phyloP scores from a whole-genome alignment of 208 protist genomes.

The Crithidia fasciculata region DNA sequence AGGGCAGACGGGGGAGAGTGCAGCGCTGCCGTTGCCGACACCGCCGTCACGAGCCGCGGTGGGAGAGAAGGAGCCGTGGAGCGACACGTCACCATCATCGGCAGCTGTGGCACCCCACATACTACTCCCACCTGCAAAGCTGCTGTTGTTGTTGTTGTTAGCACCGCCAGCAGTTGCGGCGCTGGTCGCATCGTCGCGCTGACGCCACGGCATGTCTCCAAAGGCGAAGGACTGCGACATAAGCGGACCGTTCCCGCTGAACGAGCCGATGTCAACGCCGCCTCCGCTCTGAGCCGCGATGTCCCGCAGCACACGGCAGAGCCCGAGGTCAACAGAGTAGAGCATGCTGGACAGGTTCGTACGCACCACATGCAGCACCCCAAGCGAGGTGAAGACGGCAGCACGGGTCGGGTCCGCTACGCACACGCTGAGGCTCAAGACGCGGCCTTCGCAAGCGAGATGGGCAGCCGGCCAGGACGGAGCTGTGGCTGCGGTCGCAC shows the following conservation, averaged over 20 bases:
- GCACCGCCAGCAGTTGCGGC: no score
- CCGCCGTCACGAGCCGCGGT: background rate
- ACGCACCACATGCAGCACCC: constrained; percentile 17
- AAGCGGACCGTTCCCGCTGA: no score
- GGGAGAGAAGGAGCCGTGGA: background rate
- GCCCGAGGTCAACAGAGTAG: constrained; percentile 21
- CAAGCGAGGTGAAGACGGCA: constrained; percentile 21
- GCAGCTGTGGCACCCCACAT: background rate
- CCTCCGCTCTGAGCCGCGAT: background rate
- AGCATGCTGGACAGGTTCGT: constrained; percentile 17
- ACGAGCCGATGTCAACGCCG: background rate
- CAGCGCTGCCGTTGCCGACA: background rate
- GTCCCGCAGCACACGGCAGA: constrained; percentile 14
- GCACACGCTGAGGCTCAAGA: constrained; percentile 19
- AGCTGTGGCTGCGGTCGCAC: background rate
- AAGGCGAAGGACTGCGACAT: constrained; percentile 19
- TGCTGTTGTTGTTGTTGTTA: background rate
- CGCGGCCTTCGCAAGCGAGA: background rate
- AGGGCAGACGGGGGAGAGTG: background rate
- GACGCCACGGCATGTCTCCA: constrained; percentile 13
- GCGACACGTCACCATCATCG: background rate
- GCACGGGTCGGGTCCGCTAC: constrained; percentile 18
- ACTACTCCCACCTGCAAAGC: background rate
- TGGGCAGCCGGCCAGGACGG: background rate
- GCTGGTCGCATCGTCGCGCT: background rate